phyloP scores from a whole-genome alignment of 2,329 filamentous ascomycete genomes.

The Aspergillus niger region DNA sequence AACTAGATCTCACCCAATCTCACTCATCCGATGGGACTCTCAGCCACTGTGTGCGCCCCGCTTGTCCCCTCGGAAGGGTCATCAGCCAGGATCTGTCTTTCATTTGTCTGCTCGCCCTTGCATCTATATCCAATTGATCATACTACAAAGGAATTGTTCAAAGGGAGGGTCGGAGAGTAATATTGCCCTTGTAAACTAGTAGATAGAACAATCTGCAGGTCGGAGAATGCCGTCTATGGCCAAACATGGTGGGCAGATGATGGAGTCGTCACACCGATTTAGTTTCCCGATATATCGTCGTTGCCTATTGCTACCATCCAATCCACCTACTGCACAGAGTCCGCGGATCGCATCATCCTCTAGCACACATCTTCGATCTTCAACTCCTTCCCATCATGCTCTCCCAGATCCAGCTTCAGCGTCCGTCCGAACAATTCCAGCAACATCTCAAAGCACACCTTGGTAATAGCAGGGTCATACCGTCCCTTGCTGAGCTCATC shows the following conservation, averaged over 20 bases:
- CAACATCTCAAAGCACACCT: slow-evolving; percentile 88
- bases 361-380: slow-evolving; percentile 74
- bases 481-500: slow-evolving; percentile 92
- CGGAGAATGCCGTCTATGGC: background rate
- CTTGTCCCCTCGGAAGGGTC: background rate
- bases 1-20: too few relatives aligned
- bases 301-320: background rate
- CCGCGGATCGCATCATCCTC: background rate
- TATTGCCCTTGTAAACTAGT: background rate
- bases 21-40: too few relatives aligned
- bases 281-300: background rate
- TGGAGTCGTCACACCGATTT: background rate
- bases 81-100: background rate
- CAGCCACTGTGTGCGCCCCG: background rate
- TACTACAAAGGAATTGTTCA: background rate
- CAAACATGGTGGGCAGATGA: background rate
- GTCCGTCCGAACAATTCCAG: slow-evolving; percentile 80
- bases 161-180: background rate
- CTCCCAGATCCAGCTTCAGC: slow-evolving; percentile 76
- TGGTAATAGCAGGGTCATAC: slow-evolving; percentile 83
- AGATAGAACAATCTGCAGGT: background rate
- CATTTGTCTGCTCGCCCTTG: background rate
- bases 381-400: slow-evolving; percentile 60
- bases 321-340: background rate
- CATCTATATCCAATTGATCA: background rate